Base-by-base conservation (phyloP, 305 asterid species). In the Monarda citriodora region DNA sequence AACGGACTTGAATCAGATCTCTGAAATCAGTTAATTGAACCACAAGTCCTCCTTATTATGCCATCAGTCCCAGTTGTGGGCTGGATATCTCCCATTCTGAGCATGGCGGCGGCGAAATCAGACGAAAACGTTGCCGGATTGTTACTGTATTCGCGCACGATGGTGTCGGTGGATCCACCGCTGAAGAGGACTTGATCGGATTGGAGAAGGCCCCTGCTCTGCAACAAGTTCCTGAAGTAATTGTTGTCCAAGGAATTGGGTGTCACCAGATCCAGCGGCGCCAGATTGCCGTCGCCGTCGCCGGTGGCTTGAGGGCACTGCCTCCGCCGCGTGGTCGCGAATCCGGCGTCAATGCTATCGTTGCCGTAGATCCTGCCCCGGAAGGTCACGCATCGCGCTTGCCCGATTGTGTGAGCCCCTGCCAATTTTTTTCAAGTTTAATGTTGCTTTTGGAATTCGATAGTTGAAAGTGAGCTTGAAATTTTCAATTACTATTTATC, bases 81-180 rank as follows among this genome's bases (percentile, higher is more conserved):
- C 4, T 66, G 41, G 25, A 82, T 73, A 18, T 79, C 73, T 29
- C 82, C 80, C 88, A 82, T 82, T 56, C 61, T 82, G 38, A 76
- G 23, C 88, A 82, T 82, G 16, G 83, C 72, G 9, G 79, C 55
- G 0, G 58, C 74, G 29, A 80, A 80, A 64, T 77, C 77, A 0
- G 83, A 11, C 8, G 63, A 12, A 48, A 79, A 78, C 5, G 70
- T 63, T 4, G 55, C 18, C 20, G 80, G 76, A 11, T 70, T 74
- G 20, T 17, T 72, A 50, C 71, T 69, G 48, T 76, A 82, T 21
- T 66, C 77, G 1, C 53, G 18, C 26, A 78, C 82, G 23, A 78
- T 75, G 18, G 21, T 63, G 14, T 78, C 75, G 0, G 78, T 62
- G 1, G 84, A 76, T 50, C 71, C 88, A 7, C 65, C 84, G 9